phyloP scores from a whole-genome alignment of 2,329 filamentous ascomycete species.

The Exutisphaerella laricina region DNA sequence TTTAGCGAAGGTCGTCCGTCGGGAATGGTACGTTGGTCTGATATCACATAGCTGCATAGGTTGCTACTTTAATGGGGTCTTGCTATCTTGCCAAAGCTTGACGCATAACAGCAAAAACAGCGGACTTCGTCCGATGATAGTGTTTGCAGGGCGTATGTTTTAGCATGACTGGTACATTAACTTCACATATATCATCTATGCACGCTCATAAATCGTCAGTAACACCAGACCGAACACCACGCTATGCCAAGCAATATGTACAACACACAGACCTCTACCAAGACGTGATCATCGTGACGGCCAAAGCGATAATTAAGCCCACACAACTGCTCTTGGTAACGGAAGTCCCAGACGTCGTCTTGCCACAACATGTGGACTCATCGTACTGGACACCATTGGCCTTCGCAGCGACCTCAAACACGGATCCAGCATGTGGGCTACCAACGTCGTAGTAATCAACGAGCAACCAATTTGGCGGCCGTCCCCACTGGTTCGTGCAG shows the following conservation, averaged over 20 bases:
- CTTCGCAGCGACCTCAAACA: constrained; percentile 66
- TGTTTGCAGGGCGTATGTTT: too few species aligned
- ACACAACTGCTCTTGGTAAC: constrained; percentile 8
- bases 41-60: too few species aligned
- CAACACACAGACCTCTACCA: neutral
- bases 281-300: constrained; percentile 6
- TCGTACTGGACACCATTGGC: constrained; percentile 70
- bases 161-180: too few species aligned
- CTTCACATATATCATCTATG: neutral
- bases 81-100: too few species aligned
- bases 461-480: constrained; percentile 70
- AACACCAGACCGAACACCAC: neutral
- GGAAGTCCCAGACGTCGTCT: constrained; percentile 5
- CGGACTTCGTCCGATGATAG: too few species aligned
- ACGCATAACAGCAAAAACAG: too few species aligned
- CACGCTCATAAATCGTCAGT: neutral
- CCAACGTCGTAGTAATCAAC: constrained; percentile 82
- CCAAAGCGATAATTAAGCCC: constrained; percentile 12
- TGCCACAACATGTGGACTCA: constrained; percentile 52
- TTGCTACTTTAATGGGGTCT: too few species aligned
- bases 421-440: constrained; percentile 57
- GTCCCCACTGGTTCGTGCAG: constrained; percentile 60
- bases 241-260: constrained; percentile 1
- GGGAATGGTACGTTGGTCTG: too few species aligned
- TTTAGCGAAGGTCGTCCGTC: too few species aligned